These are phyloP conservation scores for Phytophthora megakarya DNA, from an alignment of 352 stramenopile species.

Conservation along the genomic window DNA sequence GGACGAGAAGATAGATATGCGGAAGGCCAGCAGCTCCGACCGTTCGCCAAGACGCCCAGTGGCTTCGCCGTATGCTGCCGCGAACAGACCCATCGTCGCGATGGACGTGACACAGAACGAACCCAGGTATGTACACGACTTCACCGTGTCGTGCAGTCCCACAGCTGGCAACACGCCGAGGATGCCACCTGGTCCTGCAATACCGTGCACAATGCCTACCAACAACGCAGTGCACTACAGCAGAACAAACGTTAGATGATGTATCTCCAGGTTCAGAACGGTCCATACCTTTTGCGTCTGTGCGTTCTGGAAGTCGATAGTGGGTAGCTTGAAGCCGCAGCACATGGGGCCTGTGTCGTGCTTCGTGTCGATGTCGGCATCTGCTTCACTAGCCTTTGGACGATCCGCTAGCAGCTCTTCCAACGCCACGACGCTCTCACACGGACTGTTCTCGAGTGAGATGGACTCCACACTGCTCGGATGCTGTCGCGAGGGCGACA, in stretches of 20 bases:
- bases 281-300: constrained; percentile 74
- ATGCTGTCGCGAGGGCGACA: constrained; percentile 14
- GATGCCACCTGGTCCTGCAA: constrained; percentile 80
- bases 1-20: constrained; percentile 83
- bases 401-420: constrained; percentile 50
- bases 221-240: constrained; percentile 75
- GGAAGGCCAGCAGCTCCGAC: constrained; percentile 76
- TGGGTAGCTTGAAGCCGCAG: constrained; percentile 52
- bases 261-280: neutral
- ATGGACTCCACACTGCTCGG: constrained; percentile 41
- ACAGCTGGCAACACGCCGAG: constrained; percentile 91
- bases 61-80: constrained; percentile 80
- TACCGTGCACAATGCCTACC: constrained; percentile 91
- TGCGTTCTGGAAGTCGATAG: constrained; percentile 69
- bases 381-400: constrained; percentile 20
- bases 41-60: constrained; percentile 70
- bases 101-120: constrained; percentile 91
- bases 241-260: constrained; percentile 9
- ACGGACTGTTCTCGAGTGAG: constrained; percentile 49
- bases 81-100: constrained; percentile 91
- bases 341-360: constrained; percentile 31
- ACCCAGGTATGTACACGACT: constrained; percentile 87
- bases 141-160: constrained; percentile 79
- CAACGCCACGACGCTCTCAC: constrained; percentile 56
- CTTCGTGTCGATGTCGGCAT: constrained; percentile 24